phyloP scores from a whole-genome alignment of 179 eudicot species.

The Spinacia oleracea region DNA sequence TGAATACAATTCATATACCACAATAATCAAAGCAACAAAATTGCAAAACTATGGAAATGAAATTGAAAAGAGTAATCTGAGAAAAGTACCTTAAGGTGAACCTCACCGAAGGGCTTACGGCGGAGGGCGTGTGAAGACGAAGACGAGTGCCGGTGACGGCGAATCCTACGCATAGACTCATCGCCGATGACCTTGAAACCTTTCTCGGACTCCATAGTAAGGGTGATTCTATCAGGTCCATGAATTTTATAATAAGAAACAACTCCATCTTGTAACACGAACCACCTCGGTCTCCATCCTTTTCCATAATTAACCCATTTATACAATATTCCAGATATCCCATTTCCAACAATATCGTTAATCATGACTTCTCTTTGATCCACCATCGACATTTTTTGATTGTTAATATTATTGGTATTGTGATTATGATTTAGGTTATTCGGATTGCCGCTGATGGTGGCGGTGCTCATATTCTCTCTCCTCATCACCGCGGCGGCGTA shows the following conservation, averaged over 20 bases:
- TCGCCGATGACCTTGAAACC: constrained; percentile 82
- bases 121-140: constrained; percentile 24
- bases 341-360: constrained; percentile 62
- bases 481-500: not conserved
- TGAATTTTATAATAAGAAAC: constrained; percentile 82
- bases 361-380: constrained; percentile 60
- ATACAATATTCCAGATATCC: constrained; percentile 65
- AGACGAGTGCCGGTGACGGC: constrained; percentile 21
- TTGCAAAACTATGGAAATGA: not conserved
- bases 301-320: constrained; percentile 96
- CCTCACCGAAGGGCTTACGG: constrained; percentile 79
- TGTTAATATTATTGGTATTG: not conserved
- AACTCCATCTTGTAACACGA: constrained; percentile 80
- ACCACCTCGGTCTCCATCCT: constrained; percentile 94
- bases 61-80: not conserved
- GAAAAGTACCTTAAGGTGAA: constrained; percentile 76
- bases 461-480: not conserved
- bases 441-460: not conserved
- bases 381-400: constrained; percentile 22
- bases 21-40: not conserved
- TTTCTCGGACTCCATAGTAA: constrained; percentile 48
- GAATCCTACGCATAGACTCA: constrained; percentile 55
- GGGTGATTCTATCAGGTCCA: constrained; percentile 69
- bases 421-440: not conserved
- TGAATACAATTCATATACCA: not conserved